A percentile compares a stretch with the other conserved stretches of the same genome.
These are phyloP conservation scores for Microbotryum violaceum DNA, from an alignment of 1,284 basidiomycete species.

Conservation along the genomic window DNA sequence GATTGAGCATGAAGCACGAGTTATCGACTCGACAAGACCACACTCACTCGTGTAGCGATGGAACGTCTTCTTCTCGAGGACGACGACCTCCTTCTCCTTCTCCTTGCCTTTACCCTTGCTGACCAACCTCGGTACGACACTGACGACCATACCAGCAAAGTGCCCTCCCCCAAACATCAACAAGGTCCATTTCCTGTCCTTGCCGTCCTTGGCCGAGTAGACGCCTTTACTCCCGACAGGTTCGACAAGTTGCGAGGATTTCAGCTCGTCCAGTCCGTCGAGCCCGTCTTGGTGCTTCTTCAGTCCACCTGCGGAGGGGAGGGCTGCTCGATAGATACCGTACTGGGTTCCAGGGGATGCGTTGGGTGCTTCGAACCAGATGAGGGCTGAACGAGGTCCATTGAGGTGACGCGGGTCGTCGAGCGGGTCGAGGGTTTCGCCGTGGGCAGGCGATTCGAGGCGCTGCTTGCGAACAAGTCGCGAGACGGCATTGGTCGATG, in stretches of 20 bases:
- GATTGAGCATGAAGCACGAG: not conserved
- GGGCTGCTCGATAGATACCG: slow-evolving; percentile 69
- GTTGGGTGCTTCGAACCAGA: slow-evolving; percentile 79
- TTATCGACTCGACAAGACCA: slow-evolving; percentile 32
- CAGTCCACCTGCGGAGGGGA: slow-evolving; percentile 49
- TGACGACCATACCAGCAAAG: slow-evolving; percentile 85
- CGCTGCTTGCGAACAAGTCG: slow-evolving; percentile 59
- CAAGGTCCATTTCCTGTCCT: slow-evolving; percentile 77
- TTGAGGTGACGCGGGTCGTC: slow-evolving; percentile 41
- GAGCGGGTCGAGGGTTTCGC: slow-evolving; percentile 31
- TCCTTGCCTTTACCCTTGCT: slow-evolving; percentile 45
- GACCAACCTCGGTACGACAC: slow-evolving; percentile 46
- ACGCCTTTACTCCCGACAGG: slow-evolving; percentile 27
- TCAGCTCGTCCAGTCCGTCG: slow-evolving; percentile 47
- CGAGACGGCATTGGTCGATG: slow-evolving; percentile 47
- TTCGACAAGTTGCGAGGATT: slow-evolving; percentile 55
- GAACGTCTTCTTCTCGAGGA: slow-evolving; percentile 90
- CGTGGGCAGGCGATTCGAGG: slow-evolving; percentile 41
- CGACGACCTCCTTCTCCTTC: slow-evolving; percentile 62
- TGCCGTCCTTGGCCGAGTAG: slow-evolving; percentile 40
- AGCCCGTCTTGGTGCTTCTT: slow-evolving; percentile 42
- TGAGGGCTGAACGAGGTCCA: slow-evolving; percentile 61
- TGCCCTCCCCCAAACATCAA: slow-evolving; percentile 97
- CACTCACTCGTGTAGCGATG: slow-evolving; percentile 90
- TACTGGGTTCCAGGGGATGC: slow-evolving; percentile 64